Evolutionary conservation across 768 basidiomycete species (phyloP), one percentile per base, ranked within the genome.

Genomic region (Mrakia hoshinonis): DNA sequence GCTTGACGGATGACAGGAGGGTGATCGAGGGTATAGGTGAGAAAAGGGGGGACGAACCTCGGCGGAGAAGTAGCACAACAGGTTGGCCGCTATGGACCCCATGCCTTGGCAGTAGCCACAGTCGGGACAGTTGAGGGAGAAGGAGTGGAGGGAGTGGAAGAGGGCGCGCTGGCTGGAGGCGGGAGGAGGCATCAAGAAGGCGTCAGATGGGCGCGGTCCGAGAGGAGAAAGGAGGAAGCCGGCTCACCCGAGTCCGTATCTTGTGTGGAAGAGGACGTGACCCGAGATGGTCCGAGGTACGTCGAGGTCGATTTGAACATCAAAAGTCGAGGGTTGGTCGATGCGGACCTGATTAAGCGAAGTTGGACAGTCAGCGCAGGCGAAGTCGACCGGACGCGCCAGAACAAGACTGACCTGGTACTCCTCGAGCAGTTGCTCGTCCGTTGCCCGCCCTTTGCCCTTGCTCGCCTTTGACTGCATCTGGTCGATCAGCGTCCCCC

Each of bases 51-150:
- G 29, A 75, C 79, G 70, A 51, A 83, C 82, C 77, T 92, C 90
- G 10, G 96, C 92, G 74, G 89, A 88, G 78, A 92, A 89, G 79
- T 98, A 98, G 81, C 90, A 93, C 15, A 97, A 84, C 26, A 99
- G 83, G 1, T 93, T 97, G 0, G 94, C 90, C 0, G 95, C 92
- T 70, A 99, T 90, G 7, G 95, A 91, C 2, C 96, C 94, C 96
- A 99, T 99, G 73, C 96, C 96, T 81, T 99, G 96, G 49, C 94
- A 93, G 78, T 99, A 99, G 20, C 95, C 95, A 73, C 96, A 98
- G 13, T 84, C 82, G 22, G 82, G 79, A 80, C 95, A 97, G n/a
- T 83, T 82, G 24, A 94, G 83, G 1, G 92, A 94, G 78, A 96
- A 93, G 64, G 86, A 86, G 79, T 98, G 96, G 34, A 98, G 83